Base-by-base conservation (phyloP, 1,284 basidiomycete species). In the Ceratobasidium sp. region DNA sequence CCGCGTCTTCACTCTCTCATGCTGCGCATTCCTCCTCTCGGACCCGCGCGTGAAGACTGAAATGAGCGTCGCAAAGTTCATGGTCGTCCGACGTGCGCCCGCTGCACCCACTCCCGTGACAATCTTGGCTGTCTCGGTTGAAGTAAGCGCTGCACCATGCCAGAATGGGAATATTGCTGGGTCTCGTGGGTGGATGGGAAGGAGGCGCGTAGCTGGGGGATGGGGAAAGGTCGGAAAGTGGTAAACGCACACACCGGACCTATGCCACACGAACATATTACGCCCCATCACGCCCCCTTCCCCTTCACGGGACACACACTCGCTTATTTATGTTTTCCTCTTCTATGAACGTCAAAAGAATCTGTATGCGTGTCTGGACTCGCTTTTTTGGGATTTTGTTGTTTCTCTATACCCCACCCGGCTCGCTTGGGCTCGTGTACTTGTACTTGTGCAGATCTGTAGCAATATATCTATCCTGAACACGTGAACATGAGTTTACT, bases 221-320 rank as follows among this genome's bases (percentile, higher is more conserved):
- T 69, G 66, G 66, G 66, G 66, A 58, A 69, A 69, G 49, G 66
- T 69, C 23, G 52, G 50, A 23, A 69, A 57, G 54, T 61, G 58
- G 58, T 69, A 55, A 32, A 38, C 50, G 26, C 5, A 14, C 23
- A 23, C 16, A 58, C 35, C 11, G 4, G 46, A 49, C 16, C 16
- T 49, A 23, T 18, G 43, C n/a, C 9, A 44, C 9, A 49, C 21
- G 46, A 49, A n/a, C 16, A 6, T 18, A 23, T 58, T 41, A 58
- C 41, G 57, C 35, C 21, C n/a, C 32, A 16, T 58, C 16, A 58
- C 41, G 57, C 57, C 57, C 35, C 57, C 35, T 58, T 58, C 57
- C 57, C 57, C 57, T 38, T 32, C 41, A 58, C 57, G 57, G 57
- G 57, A 57, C 57, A 41, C 21, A 58, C 57, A 35, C 35, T 58